A percentile compares a stretch with the other conserved stretches of the same genome.
These are phyloP conservation scores for Lachnellula hyalina DNA, from an alignment of 2,329 filamentous ascomycete genomes.

Conservation along the genomic window DNA sequence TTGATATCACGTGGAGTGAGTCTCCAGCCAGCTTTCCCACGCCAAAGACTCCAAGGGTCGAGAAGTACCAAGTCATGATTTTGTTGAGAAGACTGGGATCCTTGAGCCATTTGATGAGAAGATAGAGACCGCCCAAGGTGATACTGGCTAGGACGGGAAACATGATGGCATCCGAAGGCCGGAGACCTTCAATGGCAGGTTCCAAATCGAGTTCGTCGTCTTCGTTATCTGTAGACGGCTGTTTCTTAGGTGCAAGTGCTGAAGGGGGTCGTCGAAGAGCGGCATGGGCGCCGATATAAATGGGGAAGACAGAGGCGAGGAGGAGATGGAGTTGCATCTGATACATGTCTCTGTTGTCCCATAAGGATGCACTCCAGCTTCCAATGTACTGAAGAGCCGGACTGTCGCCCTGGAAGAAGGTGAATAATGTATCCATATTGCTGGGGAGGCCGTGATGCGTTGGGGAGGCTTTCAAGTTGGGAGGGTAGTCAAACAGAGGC, in stretches of 20 bases:
- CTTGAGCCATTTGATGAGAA: slow-evolving; percentile 82
- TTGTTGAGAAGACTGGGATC: slow-evolving; percentile 78
- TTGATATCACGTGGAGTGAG: slow-evolving; percentile 55
- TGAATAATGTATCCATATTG: slow-evolving; percentile 14
- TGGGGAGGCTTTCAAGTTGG: background rate
- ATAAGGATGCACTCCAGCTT: slow-evolving; percentile 20
- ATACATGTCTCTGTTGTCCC: slow-evolving; percentile 20
- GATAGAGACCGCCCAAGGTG: slow-evolving; percentile 72
- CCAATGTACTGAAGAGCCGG: slow-evolving; percentile 22
- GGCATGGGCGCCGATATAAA: slow-evolving; percentile 80
- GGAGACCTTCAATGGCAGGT: slow-evolving; percentile 62
- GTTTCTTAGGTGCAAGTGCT: slow-evolving; percentile 52
- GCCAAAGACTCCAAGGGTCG: slow-evolving; percentile 70
- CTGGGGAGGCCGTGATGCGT: background rate
- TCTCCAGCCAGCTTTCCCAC: slow-evolving; percentile 72
- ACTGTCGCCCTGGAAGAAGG: slow-evolving; percentile 19
- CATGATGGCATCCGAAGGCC: slow-evolving; percentile 74
- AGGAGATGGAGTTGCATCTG: slow-evolving; percentile 46
- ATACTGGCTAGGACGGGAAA: slow-evolving; percentile 74
- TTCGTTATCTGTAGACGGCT: slow-evolving; percentile 33
- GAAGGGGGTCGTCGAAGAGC: slow-evolving; percentile 79
- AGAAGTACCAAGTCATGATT: slow-evolving; percentile 79
- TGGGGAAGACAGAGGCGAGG: slow-evolving; percentile 70
- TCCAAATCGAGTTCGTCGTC: slow-evolving; percentile 52
- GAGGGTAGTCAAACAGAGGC: background rate